Base-by-base conservation (phyloP, 2,329 filamentous ascomycete genomes). In the Huntiella decipiens region DNA sequence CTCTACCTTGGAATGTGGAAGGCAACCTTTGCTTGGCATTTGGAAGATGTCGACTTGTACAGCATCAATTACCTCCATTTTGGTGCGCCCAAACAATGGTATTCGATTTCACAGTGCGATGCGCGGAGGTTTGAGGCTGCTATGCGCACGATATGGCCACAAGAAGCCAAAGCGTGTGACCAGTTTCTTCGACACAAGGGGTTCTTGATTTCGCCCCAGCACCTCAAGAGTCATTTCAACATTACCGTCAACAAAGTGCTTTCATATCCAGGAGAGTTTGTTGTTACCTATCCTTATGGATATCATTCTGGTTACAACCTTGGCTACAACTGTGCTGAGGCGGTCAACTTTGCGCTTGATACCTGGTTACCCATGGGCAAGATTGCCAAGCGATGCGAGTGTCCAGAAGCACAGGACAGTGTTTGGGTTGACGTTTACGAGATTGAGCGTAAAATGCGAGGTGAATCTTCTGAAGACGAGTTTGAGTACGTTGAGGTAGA, bases 61-160 rank as follows among this genome's bases (percentile, higher is more conserved):
- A 96, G 87, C 60, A 98, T 98, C 70, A 98, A 98, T 65, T 98
- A 95, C 60, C 86, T 98, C 50, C 91, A 98, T 58, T 98, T 98
- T 60, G 91, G 91, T 46, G 91, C 91, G 1, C 91, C 91, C 0
- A 98, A 98, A 63, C 91, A 98, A 60, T 98, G 91, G 91, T 98
- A 98, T 64, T 95, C 87, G 61, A 96, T 98, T 53, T 94, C 88
- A 1, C 92, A 96, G 60, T 82, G 83, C 53, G 91, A 98, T 59
- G 86, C 88, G 11, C 77, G 86, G 43, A 79, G 82, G 12, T 98
- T 98, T 55, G 91, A 98, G 61, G 76, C 78, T 34, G 88, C 85
- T 37, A 98, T 98, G 91, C 88, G 82, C 63, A 86, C 71, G 57
- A 83, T 94, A 48, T 98, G 88, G 87, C 85, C 87, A 0, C 80